Conservation (phyloP, 768 basidiomycete genomes). For the Tricholoma furcatifolium region DNA sequence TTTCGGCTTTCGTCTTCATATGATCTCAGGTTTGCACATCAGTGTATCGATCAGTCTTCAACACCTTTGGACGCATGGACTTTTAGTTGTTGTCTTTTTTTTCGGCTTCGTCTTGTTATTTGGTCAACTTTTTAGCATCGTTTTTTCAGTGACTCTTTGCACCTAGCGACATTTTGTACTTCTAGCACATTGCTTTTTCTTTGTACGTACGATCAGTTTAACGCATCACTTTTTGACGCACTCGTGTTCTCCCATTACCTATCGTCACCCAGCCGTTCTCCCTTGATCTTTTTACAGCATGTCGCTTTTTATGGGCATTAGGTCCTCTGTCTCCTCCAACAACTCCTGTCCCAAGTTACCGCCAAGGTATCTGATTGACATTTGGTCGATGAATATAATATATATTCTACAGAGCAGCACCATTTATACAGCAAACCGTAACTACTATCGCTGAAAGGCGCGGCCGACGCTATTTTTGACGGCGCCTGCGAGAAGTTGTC, state of each 20-base stretch:
- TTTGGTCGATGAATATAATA: constrained; percentile 13
- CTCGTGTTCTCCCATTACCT: constrained; percentile 24
- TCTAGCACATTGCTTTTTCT: constrained; percentile 8
- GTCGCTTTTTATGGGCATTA: not conserved
- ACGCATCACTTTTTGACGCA: not conserved
- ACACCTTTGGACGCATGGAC: constrained; percentile 18
- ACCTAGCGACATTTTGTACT: constrained; percentile 12
- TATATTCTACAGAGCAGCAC: not conserved
- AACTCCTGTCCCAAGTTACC: constrained; percentile 6
- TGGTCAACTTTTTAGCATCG: constrained; percentile 8
- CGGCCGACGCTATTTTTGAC: constrained; percentile 80
- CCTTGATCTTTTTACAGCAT: not conserved
- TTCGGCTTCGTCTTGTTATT: constrained; percentile 16
- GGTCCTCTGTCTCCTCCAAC: not conserved
- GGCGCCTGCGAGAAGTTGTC: constrained; percentile 78
- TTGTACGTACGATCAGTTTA: constrained; percentile 21
- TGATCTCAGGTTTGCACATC: constrained; percentile 11
- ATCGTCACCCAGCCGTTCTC: not conserved
- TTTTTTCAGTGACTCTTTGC: constrained; percentile 14
- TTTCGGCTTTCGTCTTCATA: not conserved
- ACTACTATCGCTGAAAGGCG: constrained; percentile 47
- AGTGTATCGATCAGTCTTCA: constrained; percentile 16
- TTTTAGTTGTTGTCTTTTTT: constrained; percentile 21
- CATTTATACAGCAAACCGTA: not conserved
- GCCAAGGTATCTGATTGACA: constrained; percentile 8